Evolutionary conservation across 331 rosid genomes (phyloP).

Genomic region (Phaseolus coccineus): DNA sequence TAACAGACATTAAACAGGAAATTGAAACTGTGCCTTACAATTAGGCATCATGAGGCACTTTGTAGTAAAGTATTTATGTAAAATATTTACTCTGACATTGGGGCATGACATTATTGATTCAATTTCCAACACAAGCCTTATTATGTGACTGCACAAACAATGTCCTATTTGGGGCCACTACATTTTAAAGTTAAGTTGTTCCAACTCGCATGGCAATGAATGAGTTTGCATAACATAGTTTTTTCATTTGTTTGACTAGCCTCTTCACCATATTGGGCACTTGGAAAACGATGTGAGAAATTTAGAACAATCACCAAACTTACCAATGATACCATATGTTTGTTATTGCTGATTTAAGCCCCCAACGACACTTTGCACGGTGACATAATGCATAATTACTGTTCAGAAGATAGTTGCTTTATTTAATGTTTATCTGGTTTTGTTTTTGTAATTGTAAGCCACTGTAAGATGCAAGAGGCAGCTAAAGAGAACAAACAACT

Average conservation of each 20-base stretch:
- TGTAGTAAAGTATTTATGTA: conserved; percentile 36
- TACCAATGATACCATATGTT: conserved; percentile 46
- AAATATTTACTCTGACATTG: conserved; percentile 47
- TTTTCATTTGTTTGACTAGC: conserved; percentile 56
- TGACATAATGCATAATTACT: conserved; percentile 36
- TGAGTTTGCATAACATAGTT: conserved; percentile 46
- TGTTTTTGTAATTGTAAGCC: conserved; percentile 4
- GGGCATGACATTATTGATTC: conserved; percentile 55
- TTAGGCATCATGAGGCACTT: conserved; percentile 36
- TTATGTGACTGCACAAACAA: conserved; percentile 51
- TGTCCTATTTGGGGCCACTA: conserved; percentile 52
- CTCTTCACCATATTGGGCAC: conserved; percentile 51
- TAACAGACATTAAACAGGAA: conserved; percentile 27
- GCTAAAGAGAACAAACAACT: conserved; percentile 19
- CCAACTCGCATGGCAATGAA: conserved; percentile 45
- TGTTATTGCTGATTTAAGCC: conserved; percentile 51
- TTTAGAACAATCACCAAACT: conserved; percentile 66
- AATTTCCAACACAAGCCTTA: conserved; percentile 66
- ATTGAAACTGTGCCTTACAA: conserved; percentile 39
- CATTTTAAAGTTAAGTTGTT: conserved; percentile 48
- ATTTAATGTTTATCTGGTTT: conserved; percentile 24
- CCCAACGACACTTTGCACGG: conserved; percentile 56
- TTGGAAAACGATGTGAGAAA: conserved; percentile 58
- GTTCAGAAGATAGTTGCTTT: conserved; percentile 33
- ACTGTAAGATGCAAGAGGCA: neutral